Percentiles rank a stretch among this genome's conserved stretches.
Conservation (phyloP, 768 basidiomycete genomes). For the Dacryopinax primogenitus region DNA sequence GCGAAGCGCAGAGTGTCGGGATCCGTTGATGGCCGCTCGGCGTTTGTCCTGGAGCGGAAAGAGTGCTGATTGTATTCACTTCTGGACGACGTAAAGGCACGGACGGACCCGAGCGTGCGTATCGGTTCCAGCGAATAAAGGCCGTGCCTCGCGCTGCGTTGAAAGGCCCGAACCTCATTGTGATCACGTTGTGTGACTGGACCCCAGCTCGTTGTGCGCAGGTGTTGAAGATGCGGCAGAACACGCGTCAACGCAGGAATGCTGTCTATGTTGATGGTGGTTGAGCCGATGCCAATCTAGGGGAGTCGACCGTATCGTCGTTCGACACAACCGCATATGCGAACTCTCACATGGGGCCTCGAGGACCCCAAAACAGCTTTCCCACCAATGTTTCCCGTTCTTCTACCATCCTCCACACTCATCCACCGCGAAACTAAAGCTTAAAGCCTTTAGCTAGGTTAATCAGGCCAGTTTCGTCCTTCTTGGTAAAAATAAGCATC, state of each 20-base stretch:
- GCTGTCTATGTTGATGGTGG: neutral
- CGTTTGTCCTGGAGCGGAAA: neutral
- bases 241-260: conserved; percentile 1
- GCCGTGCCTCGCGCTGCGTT: neutral
- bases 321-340: neutral
- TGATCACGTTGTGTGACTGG: conserved; percentile 7
- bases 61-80: neutral
- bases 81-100: neutral
- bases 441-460: neutral
- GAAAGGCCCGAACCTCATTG: neutral
- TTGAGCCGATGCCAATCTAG: neutral
- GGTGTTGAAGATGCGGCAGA: conserved; percentile 6
- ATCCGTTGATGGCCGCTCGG: conserved; percentile 1
- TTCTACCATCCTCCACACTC: neutral
- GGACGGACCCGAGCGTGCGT: neutral
- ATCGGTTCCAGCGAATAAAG: conserved; percentile 4
- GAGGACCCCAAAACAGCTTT: neutral
- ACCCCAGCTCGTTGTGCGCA: neutral
- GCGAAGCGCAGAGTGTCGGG: neutral
- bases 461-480: neutral
- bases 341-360: neutral
- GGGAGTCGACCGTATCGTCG: conserved; percentile 3
- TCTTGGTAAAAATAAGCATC: conserved; percentile 6
- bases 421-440: neutral
- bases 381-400: neutral